Percentiles rank a stretch among this genome's conserved stretches.
Conservation (phyloP, 768 basidiomycete genomes). For the Fistulinella prunicolor region DNA sequence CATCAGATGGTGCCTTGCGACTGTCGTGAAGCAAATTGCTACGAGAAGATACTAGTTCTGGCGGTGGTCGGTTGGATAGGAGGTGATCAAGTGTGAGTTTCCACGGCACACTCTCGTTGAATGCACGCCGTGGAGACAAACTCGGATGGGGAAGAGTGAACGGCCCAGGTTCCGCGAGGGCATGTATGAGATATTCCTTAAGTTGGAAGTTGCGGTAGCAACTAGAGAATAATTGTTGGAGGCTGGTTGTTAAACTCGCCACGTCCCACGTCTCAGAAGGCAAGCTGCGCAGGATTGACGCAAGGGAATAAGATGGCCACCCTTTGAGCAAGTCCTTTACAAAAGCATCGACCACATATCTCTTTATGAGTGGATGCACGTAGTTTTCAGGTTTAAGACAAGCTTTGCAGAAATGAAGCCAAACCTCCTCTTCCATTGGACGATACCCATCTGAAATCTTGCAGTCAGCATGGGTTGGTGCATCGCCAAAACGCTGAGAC, state of each 20-base stretch:
- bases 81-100: neutral
- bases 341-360: no score
- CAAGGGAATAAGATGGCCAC: constrained; percentile 12
- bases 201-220: constrained; percentile 8
- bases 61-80: neutral
- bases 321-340: constrained; percentile 1
- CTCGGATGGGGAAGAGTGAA: fast-evolving
- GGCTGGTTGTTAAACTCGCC: neutral
- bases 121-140: neutral
- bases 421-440: neutral
- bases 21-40: neutral
- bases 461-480: constrained; percentile 3
- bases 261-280: neutral
- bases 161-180: neutral
- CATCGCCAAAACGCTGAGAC: no score
- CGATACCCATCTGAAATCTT: constrained; percentile 11
- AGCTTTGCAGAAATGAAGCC: neutral
- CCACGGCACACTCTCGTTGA: no score
- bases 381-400: neutral
- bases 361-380: neutral
- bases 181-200: neutral
- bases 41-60: neutral
- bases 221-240: constrained; percentile 10
- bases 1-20: neutral
- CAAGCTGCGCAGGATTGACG: neutral